These are phyloP conservation scores for Polymyxa betae DNA, from an alignment of 208 protist genomes.

Conservation along the genomic window DNA sequence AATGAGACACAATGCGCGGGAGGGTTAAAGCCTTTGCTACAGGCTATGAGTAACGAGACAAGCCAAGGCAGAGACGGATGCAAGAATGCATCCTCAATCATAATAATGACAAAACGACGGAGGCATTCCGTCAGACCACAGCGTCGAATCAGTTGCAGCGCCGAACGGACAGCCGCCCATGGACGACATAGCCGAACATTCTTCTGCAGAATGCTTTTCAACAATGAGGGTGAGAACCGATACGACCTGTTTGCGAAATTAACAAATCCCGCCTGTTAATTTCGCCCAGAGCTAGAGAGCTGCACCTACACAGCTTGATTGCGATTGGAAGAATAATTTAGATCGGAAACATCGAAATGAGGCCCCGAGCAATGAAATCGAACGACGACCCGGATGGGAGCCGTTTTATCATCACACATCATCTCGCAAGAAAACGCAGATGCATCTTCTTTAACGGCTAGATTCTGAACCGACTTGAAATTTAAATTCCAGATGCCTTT, in stretches of 20 bases:
- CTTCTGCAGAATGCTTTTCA: conserved; percentile 46
- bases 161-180: background rate
- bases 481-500: background rate
- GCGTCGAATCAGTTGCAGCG: background rate
- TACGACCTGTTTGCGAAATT: background rate
- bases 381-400: background rate
- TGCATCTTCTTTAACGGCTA: background rate
- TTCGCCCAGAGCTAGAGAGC: background rate
- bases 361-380: background rate
- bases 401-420: background rate
- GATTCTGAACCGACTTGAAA: background rate
- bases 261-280: background rate
- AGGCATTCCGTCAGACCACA: background rate
- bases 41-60: background rate
- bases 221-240: conserved; percentile 15
- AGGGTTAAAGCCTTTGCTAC: conserved; percentile 1
- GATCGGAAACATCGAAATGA: background rate
- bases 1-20: background rate
- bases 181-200: conserved; percentile 22
- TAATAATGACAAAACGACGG: conserved; percentile 28
- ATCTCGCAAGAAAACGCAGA: background rate
- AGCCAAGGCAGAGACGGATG: conserved; percentile 17
- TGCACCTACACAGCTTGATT: background rate
- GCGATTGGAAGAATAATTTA: background rate
- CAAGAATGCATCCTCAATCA: conserved; percentile 23